Evolutionary conservation across 805 yeast species (phyloP), one percentile per base, ranked within the genome.

Genomic region (Barnettozyma sucrosica): DNA sequence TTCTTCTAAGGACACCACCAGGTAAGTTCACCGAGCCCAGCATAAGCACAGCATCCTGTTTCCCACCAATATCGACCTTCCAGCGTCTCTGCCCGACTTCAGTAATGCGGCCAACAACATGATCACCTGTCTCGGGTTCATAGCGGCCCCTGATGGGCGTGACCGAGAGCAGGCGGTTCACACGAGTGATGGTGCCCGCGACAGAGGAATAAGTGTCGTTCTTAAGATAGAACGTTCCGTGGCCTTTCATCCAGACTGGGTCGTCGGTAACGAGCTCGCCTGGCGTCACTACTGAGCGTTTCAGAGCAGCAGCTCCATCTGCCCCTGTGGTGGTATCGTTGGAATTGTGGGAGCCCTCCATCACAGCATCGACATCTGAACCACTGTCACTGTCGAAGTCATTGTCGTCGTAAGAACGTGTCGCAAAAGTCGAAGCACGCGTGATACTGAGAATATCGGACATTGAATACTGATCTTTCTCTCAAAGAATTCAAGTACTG

Each of bases 201-300:
- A 92, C 96, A 0, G 97, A 84, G 3, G 96, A 84, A 64, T 79
- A 89, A 0, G 97, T 89, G 56, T 76, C 71, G 54, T 83, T 84
- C 30, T 80, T 81, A 36, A 85, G 68, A 55, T 83, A 79, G 64
- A 89, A 93, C 0, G 98, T 93, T 6, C 99, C 99, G 62, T 92
- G 99, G 26, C 99, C 99, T 61, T 95, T 79, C 99, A 93, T 93
- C 97, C 98, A 93, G 2, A 83, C 76, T 7, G 96, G 87, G 60
- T 93, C 98, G 56, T 87, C 93, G 0, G 98, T 93, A n/a, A 93
- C 86, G 44, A 90, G 69, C 63, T 93, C 97, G 9, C 99, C 99
- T 0, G 99, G 99, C 1, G 97, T 89, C 18, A 92, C 96, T 9
- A 93, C 66, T 11, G 66, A 55, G 7, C 52, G 66, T 40, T 65